Evolutionary conservation across 2,329 filamentous ascomycete species (phyloP).

Genomic region (Bipolaris gigantea): DNA sequence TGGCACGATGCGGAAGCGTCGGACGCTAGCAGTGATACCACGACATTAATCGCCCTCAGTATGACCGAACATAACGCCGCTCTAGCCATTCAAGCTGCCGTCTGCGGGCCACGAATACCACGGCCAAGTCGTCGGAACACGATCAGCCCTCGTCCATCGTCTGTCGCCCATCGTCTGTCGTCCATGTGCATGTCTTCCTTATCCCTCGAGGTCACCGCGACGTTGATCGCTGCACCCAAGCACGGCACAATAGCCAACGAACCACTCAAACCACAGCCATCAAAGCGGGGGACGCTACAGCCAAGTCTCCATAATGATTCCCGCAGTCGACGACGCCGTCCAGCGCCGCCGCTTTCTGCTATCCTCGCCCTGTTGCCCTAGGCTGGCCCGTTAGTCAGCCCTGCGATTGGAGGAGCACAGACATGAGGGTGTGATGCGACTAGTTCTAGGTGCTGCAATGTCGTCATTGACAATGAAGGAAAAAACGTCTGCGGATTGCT

Average conservation of each 20-base stretch:
- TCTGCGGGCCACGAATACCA: not conserved
- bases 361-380: not conserved
- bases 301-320: not conserved
- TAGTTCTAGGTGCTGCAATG: conserved; percentile 1
- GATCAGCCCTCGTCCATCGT: not conserved
- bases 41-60: not conserved
- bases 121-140: not conserved
- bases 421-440: conserved; percentile 3
- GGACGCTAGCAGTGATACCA: conserved; percentile 5
- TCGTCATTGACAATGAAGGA: not conserved
- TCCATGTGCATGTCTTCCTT: not conserved
- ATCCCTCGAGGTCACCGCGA: not conserved
- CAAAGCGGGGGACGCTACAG: not conserved
- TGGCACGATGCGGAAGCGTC: conserved; percentile 1
- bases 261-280: not conserved
- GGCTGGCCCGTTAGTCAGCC: not conserved
- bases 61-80: conserved; percentile 1
- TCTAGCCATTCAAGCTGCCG: not conserved
- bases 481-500: not conserved
- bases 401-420: not conserved
- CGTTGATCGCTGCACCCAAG: not conserved
- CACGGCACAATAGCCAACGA: not conserved
- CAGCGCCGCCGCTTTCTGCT: not conserved
- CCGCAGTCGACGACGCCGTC: not conserved
- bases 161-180: not conserved